A percentile compares a stretch with the other conserved stretches of the same genome.
Conservation (phyloP, 2,329 filamentous ascomycete genomes). For the Cercospora sesami region DNA sequence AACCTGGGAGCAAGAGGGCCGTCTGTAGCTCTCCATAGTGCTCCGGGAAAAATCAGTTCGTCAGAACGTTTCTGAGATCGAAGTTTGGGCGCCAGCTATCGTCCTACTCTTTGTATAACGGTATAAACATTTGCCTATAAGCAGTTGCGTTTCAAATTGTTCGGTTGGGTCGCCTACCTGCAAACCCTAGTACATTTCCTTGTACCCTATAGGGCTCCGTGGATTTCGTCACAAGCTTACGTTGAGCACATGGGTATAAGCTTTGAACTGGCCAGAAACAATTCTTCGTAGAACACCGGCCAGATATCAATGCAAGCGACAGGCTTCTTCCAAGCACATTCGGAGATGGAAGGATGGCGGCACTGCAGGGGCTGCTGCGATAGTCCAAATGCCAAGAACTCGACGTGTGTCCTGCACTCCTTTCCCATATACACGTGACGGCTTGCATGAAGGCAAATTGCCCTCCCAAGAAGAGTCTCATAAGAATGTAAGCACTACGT, state of each 20-base stretch:
- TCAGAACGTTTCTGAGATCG: neutral
- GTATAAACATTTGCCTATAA: neutral
- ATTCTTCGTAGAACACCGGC: no score
- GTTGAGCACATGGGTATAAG: neutral
- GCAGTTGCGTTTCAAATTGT: neutral
- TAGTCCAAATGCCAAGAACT: neutral
- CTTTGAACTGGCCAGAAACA: neutral
- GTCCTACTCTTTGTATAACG: neutral
- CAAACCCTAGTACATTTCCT: neutral
- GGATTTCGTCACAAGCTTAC: neutral
- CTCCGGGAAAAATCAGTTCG: no score
- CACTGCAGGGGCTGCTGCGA: neutral
- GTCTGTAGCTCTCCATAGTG: no score
- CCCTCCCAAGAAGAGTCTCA: neutral
- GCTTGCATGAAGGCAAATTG: neutral
- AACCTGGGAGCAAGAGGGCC: no score
- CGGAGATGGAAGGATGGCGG: no score
- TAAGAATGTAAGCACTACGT: neutral
- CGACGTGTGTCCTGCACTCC: neutral
- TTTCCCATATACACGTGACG: neutral
- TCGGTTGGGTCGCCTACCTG: neutral
- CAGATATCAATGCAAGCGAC: no score
- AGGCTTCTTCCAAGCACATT: no score
- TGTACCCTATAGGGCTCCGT: neutral
- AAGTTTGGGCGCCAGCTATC: neutral